Evolutionary conservation across 1,139 yeast species (phyloP), one percentile per base, ranked within the genome.

Genomic region (Pichia sp.): DNA sequence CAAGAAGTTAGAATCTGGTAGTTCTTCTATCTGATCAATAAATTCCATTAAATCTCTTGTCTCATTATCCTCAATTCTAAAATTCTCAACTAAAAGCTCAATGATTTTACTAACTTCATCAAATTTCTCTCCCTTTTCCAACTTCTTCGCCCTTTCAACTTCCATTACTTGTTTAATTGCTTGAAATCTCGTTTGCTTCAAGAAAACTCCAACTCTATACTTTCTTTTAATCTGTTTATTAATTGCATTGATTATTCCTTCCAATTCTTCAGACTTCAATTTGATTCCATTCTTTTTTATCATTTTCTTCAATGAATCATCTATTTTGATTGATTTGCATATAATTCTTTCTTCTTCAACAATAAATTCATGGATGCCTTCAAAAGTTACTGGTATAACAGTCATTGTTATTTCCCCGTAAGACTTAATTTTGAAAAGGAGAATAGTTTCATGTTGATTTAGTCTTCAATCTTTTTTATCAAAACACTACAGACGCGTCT

Each of bases 181-280:
- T 30, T 57, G 57, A 34, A 53, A 43, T 19, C 52, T 41, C 11
- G 54, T 41, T 28, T 59, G 62, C 19, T 52, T 49, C 28, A 52
- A 50, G 39, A 53, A 58, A 32, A 50, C 45, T 11, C 48, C 40
- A 8, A 48, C 41, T 15, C 41, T 28, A 31, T 54, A 55, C 26
- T 51, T 50, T 20, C 50, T 51, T 18, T 36, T 23, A 10, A 54
- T 24, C 10, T 46, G 24, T 23, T 42, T 46, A 34, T 53, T 53
- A 5, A 55, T 25, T 8, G 38, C 31, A 7, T 35, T 34, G 2
- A 53, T 24, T 4, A 55, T 33, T n/a, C 40, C 35, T 12, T 35
- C 38, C 33, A 55, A 31, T 24, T 53, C 49, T 6, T 40, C 43
- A 10, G 39, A 24, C 5, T 34, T 39, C 10, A 49, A n/a, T 18